Evolutionary conservation across 768 basidiomycete genomes (phyloP).

Genomic region (Tephrocybe sp.): DNA sequence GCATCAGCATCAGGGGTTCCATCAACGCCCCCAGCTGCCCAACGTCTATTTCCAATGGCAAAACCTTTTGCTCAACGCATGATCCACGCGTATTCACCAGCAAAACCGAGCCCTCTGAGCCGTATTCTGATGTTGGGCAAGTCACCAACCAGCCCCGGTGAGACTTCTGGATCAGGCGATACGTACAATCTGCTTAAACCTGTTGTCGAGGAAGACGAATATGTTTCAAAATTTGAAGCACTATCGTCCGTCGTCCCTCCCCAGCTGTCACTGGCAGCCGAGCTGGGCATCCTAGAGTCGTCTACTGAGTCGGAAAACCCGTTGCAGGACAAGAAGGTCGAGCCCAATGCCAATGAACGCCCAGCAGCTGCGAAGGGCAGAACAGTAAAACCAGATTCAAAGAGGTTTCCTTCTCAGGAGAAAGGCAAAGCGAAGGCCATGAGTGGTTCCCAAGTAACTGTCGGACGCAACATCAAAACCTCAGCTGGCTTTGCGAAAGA

Average conservation of each 20-base stretch:
- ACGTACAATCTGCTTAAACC: constrained; percentile 25
- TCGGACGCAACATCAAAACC: constrained; percentile 21
- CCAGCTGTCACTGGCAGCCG: constrained; percentile 40
- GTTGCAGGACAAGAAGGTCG: constrained; percentile 46
- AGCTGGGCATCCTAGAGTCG: constrained; percentile 42
- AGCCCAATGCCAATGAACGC: constrained; percentile 26
- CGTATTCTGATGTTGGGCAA: constrained; percentile 71
- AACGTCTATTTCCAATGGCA: constrained; percentile 62
- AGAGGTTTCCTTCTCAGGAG: constrained; percentile 33
- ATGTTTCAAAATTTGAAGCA: constrained; percentile 24
- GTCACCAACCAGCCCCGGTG: constrained; percentile 45
- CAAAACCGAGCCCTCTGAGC: constrained; percentile 75
- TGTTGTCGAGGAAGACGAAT: constrained; percentile 35
- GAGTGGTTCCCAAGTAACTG: constrained; percentile 33
- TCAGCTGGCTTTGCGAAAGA: constrained; percentile 31
- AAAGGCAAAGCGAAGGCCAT: constrained; percentile 38
- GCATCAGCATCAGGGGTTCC: constrained; percentile 20
- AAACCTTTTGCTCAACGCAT: constrained; percentile 68
- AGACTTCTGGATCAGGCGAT: constrained; percentile 14
- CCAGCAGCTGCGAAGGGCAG: constrained; percentile 15
- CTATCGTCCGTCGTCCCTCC: constrained; percentile 12
- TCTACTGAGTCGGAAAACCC: constrained; percentile 54
- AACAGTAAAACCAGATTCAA: constrained; percentile 29
- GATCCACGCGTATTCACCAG: constrained; percentile 81
- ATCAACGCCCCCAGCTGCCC: constrained; percentile 31